Percentiles rank a stretch among this genome's conserved stretches.
Conservation (phyloP, 1,284 basidiomycete genomes). For the Trichosporon sp. region DNA sequence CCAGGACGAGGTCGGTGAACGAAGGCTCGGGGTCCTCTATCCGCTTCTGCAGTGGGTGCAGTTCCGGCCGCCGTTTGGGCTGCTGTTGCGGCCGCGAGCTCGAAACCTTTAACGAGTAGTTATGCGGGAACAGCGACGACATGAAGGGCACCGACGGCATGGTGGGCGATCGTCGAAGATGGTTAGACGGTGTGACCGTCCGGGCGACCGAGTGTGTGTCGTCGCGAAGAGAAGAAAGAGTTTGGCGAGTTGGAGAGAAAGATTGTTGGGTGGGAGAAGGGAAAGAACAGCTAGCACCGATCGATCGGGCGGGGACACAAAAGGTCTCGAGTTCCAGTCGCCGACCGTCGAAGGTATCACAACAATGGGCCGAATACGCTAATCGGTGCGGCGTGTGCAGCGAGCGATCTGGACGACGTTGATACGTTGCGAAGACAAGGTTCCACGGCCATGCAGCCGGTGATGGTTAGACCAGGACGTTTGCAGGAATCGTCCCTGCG, state of each 20-base stretch:
- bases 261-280: too few species aligned
- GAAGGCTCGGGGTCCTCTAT: slow-evolving; percentile 4
- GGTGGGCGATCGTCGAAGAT: neutral
- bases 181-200: neutral
- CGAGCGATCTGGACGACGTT: neutral
- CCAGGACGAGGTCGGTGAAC: slow-evolving; percentile 6
- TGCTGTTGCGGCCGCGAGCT: neutral
- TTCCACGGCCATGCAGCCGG: slow-evolving; percentile 10
- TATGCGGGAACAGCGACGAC: slow-evolving; percentile 11
- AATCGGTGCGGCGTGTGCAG: neutral
- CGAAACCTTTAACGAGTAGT: slow-evolving; percentile 5
- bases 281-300: neutral
- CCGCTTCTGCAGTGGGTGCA: slow-evolving; percentile 11
- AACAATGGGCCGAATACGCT: slow-evolving; percentile 2
- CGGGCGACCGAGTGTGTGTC: neutral
- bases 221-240: neutral
- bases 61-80: neutral
- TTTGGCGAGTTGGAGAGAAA: neutral
- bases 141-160: slow-evolving; percentile 13
- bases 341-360: slow-evolving; percentile 8
- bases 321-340: neutral
- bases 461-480: slow-evolving; percentile 12
- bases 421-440: slow-evolving; percentile 11
- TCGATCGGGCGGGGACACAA: neutral
- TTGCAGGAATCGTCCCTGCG: slow-evolving; percentile 13